Evolutionary conservation across 768 basidiomycete species (phyloP), one percentile per base, ranked within the genome.

Genomic region (Dacryopinax primogenitus): DNA sequence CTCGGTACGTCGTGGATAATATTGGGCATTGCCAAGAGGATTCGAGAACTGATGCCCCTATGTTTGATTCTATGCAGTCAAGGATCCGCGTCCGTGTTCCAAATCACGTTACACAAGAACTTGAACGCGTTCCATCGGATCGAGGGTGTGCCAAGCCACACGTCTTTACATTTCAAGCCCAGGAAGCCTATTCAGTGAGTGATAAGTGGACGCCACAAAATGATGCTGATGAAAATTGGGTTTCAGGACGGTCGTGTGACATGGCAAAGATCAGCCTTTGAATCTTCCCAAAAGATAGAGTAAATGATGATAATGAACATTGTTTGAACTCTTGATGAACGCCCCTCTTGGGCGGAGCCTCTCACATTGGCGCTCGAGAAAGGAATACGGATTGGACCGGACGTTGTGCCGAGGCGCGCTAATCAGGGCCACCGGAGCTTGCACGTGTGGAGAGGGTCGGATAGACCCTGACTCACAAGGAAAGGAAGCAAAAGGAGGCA

Each of bases 71-170:
- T 3, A 21, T 66, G 62, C 67, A 86, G 89, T 30, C 90, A 98
- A 81, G 96, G 96, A 34, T 80, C 86, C 13, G 85, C 88, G 6
- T 90, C 92, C 0, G 88, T 97, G 41, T 99, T 95, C 88, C 94
- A 98, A 78, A 84, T 99, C 73, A 97, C 94, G 3, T 77, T 94
- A 67, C 95, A 98, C 81, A 99, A 99, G 80, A 99, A 98, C 80
- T 78, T 98, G 69, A 98, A 98, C 73, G 90, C 86, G 0, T 98
- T 86, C 79, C 92, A 92, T 73, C 88, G 96, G 66, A 82, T 96
- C 70, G 84, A 88, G 45, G 92, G 91, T 33, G 84, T 95, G 30
- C 77, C 82, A 18, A 88, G 82, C 70, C 95, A 97, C 72, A 64
- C 69, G 23, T 66, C 73, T 35, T 68, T 74, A 61, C 70, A 74